Evolutionary conservation across 1,284 basidiomycete species (phyloP).

Genomic region (Ceratobasidium sp.): DNA sequence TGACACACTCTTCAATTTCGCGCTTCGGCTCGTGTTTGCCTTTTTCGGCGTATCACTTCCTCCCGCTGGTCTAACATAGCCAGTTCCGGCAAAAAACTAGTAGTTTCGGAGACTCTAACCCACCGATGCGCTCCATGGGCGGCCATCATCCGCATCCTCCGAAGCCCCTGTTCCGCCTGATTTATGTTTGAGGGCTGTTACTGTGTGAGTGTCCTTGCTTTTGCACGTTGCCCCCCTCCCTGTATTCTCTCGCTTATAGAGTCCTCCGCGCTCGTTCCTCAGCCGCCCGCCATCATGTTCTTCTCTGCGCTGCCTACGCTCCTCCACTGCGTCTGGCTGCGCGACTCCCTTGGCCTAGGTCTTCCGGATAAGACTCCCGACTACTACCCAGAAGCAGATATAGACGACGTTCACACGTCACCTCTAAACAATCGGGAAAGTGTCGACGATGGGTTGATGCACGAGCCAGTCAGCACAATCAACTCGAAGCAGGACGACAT

Average conservation of each 20-base stretch:
- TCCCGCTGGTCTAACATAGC: conserved; percentile 30
- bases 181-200: conserved; percentile 43
- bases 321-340: conserved; percentile 43
- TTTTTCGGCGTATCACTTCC: conserved; percentile 29
- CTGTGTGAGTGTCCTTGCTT: conserved; percentile 27
- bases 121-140: conserved; percentile 43
- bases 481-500: conserved; percentile 40
- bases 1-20: conserved; percentile 22
- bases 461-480: conserved; percentile 31
- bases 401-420: conserved; percentile 2
- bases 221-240: conserved; percentile 26
- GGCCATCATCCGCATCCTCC: conserved; percentile 29
- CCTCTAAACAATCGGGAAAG: background rate
- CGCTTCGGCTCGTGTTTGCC: conserved; percentile 35
- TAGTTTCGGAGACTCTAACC: conserved; percentile 45
- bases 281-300: conserved; percentile 40
- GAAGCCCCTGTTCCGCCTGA: conserved; percentile 33
- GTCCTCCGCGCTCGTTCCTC: conserved; percentile 28
- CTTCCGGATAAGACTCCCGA: conserved; percentile 26
- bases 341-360: conserved; percentile 24
- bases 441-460: conserved; percentile 24
- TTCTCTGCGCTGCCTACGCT: conserved; percentile 45
- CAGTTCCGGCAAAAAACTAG: conserved; percentile 31
- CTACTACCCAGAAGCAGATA: conserved; percentile 10
- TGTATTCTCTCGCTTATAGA: conserved; percentile 36